Evolutionary conservation across 2,329 filamentous ascomycete species (phyloP).

Genomic region (Xylaria digitata): DNA sequence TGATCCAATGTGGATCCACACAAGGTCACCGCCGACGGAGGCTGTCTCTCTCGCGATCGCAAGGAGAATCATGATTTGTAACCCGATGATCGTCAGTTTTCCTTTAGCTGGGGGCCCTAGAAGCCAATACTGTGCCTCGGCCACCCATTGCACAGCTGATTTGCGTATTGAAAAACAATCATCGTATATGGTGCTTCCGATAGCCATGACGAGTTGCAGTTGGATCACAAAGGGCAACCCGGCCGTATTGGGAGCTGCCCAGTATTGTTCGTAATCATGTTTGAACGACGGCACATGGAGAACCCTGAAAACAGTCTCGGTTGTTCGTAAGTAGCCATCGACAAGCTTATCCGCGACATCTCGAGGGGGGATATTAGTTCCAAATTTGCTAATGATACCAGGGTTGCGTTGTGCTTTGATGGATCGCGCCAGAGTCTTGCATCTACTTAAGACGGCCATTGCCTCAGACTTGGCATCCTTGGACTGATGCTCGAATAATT

Average conservation of each 20-base stretch:
- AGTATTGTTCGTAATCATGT: conserved; percentile 63
- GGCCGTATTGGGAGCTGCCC: conserved; percentile 55
- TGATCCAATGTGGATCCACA: conserved; percentile 63
- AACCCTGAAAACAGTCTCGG: conserved; percentile 68
- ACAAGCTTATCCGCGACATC: conserved; percentile 63
- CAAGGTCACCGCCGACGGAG: conserved; percentile 61
- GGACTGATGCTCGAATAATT: conserved; percentile 42
- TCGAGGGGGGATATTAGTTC: conserved; percentile 54
- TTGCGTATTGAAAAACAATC: conserved; percentile 57
- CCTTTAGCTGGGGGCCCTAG: conserved; percentile 60
- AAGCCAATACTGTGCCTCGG: conserved; percentile 65
- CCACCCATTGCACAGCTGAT: conserved; percentile 61
- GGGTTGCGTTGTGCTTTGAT: conserved; percentile 57
- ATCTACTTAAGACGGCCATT: conserved; percentile 51
- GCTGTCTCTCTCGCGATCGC: conserved; percentile 61
- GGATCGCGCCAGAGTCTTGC: conserved; percentile 55
- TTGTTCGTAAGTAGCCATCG: conserved; percentile 64
- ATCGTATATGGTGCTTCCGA: conserved; percentile 62
- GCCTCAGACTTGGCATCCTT: conserved; percentile 49
- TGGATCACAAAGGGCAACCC: conserved; percentile 62
- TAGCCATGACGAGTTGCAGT: conserved; percentile 64
- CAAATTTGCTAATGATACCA: conserved; percentile 53
- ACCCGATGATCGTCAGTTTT: conserved; percentile 58
- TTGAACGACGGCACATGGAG: conserved; percentile 68
- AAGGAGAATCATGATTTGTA: conserved; percentile 66